Conservation (phyloP, 225 moss, liverwort and hornwort genomes). For the Lunularia cruciata region DNA sequence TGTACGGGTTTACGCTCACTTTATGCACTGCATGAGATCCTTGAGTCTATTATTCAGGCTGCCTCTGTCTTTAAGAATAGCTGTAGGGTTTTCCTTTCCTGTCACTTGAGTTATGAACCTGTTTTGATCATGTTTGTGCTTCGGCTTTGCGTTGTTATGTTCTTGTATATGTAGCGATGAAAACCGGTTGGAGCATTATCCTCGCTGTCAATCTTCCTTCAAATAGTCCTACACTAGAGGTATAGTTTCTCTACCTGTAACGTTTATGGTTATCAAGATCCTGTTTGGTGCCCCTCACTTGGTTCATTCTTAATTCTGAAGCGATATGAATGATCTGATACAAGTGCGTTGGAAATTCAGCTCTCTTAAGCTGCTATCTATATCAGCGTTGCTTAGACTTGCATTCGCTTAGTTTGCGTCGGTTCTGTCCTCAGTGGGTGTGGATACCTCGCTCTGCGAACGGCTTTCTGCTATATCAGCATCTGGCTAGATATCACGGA, state of each 20-base stretch:
- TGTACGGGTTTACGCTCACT: constrained; percentile 41
- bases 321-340: not conserved
- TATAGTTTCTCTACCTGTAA: constrained; percentile 19
- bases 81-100: not conserved
- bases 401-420: too few relatives aligned
- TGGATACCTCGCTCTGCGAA: too few relatives aligned
- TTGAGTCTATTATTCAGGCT: not conserved
- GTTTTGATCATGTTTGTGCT: too few relatives aligned
- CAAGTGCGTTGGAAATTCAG: too few relatives aligned
- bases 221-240: constrained; percentile 80
- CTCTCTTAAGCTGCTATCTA: not conserved
- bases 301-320: not conserved
- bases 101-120: too few relatives aligned
- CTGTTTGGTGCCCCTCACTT: not conserved
- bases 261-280: not conserved
- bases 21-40: not conserved
- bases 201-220: constrained; percentile 84
- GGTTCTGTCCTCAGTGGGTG: too few relatives aligned
- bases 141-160: not conserved
- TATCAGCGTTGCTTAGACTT: too few relatives aligned
- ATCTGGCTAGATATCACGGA: too few relatives aligned
- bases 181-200: constrained; percentile 92
- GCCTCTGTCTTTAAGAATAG: not conserved
- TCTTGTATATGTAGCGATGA: constrained; percentile 55
- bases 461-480: too few relatives aligned